phyloP scores from a whole-genome alignment of 179 eudicot genomes.

The Gypsophila paniculata region DNA sequence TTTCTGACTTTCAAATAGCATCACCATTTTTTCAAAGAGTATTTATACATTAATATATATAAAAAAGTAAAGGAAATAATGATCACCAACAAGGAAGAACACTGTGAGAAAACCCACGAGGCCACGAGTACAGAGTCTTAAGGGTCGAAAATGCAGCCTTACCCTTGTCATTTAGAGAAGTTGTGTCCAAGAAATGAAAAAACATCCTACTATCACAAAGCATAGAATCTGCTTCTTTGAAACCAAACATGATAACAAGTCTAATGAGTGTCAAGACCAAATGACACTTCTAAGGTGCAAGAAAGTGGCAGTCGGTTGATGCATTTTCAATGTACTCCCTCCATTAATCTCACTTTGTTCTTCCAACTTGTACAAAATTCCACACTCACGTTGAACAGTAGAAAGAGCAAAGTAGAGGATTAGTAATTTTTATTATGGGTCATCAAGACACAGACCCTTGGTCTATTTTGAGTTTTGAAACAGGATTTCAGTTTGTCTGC shows the following conservation, averaged over 20 bases:
- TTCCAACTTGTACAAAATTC: too few relatives aligned
- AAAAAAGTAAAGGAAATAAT: neutral
- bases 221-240: neutral
- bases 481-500: too few relatives aligned
- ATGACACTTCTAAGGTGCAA: neutral
- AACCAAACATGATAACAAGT: neutral
- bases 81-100: neutral
- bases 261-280: neutral
- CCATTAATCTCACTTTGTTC: too few relatives aligned
- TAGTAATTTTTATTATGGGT: too few relatives aligned
- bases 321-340: too few relatives aligned
- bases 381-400: too few relatives aligned
- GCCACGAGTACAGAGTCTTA: neutral
- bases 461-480: too few relatives aligned
- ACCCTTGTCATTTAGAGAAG: neutral
- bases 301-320: too few relatives aligned
- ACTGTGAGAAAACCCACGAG: neutral
- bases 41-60: neutral
- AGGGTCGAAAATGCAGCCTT: neutral
- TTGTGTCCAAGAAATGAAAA: neutral
- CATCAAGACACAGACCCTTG: too few relatives aligned
- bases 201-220: neutral
- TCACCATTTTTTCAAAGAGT: neutral
- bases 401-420: too few relatives aligned
- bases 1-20: neutral